A percentile compares a stretch with the other conserved stretches of the same genome.
phyloP scores from a whole-genome alignment of 192 early-diverging fungal genomes.

The Coemansia sp. region DNA sequence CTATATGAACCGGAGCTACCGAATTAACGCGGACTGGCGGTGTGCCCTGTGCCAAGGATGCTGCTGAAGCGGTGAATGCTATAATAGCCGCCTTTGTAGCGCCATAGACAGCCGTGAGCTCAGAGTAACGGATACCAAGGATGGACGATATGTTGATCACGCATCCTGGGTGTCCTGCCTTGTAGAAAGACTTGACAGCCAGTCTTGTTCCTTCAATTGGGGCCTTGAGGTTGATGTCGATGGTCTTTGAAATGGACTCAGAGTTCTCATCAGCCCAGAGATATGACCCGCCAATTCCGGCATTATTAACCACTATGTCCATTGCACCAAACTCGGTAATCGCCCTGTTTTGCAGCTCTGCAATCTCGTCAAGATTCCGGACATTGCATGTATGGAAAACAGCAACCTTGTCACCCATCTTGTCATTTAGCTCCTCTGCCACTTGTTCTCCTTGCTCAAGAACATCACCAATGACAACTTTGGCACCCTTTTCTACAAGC shows the following conservation, averaged over 20 bases:
- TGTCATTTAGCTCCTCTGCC: slow-evolving; percentile 27
- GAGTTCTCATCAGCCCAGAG: slow-evolving; percentile 44
- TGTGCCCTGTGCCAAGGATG: slow-evolving; percentile 27
- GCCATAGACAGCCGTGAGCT: slow-evolving; percentile 64
- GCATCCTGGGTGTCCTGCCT: slow-evolving; percentile 52
- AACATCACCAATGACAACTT: slow-evolving; percentile 62
- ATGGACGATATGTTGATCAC: slow-evolving; percentile 72
- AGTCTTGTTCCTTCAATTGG: slow-evolving; percentile 73
- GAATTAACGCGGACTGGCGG: slow-evolving; percentile 59
- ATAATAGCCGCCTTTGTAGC: slow-evolving; percentile 71
- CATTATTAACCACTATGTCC: slow-evolving; percentile 62
- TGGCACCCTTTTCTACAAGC: slow-evolving; percentile 58
- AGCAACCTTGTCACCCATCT: slow-evolving; percentile 9
- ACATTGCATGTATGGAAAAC: slow-evolving; percentile 55
- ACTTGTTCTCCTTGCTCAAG: slow-evolving; percentile 35
- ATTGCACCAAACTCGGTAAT: slow-evolving; percentile 56
- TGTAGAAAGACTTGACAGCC: slow-evolving; percentile 58
- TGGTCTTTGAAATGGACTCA: slow-evolving; percentile 49
- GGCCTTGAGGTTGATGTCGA: slow-evolving; percentile 73
- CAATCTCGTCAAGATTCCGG: slow-evolving; percentile 33
- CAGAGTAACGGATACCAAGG: slow-evolving; percentile 54
- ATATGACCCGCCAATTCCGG: slow-evolving; percentile 50
- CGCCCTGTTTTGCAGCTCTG: slow-evolving; percentile 33
- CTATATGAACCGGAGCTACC: slow-evolving; percentile 56
- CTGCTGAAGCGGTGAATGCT: slow-evolving; percentile 52